phyloP scores from a whole-genome alignment of 2,329 filamentous ascomycete species.

The Blastomyces parvus region DNA sequence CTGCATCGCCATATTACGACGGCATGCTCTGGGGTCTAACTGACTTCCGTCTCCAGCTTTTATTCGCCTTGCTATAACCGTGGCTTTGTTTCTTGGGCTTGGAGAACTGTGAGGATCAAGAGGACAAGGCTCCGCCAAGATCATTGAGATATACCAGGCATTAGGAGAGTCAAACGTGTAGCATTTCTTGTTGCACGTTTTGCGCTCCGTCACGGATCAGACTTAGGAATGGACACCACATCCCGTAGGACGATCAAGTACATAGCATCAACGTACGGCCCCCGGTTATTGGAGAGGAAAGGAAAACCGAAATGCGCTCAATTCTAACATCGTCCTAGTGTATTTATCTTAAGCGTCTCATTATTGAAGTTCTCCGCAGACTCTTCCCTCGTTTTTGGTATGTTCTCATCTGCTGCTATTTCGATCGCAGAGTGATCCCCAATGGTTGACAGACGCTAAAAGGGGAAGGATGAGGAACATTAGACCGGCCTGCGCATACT shows the following conservation, averaged over 20 bases:
- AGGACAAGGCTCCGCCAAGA: too few relatives aligned
- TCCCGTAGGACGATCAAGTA: neutral
- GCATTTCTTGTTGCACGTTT: neutral
- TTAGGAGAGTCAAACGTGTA: neutral
- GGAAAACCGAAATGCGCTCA: neutral
- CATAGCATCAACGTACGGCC: neutral
- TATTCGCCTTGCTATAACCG: neutral
- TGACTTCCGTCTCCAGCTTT: neutral
- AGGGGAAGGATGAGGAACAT: neutral
- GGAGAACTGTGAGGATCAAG: neutral
- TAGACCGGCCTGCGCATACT: conserved; percentile 41
- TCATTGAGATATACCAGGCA: neutral
- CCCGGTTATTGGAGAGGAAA: neutral
- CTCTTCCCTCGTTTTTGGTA: neutral
- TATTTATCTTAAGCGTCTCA: conserved; percentile 27
- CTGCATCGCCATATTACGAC: neutral
- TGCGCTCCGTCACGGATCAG: neutral
- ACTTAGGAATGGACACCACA: neutral
- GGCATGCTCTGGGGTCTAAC: neutral
- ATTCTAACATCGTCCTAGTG: conserved; percentile 15
- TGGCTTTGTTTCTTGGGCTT: neutral
- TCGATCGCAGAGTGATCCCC: neutral
- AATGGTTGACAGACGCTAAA: conserved; percentile 14
- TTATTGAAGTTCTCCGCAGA: conserved; percentile 29
- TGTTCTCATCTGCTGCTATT: neutral